Evolutionary conservation across 208 protist genomes (phyloP).

Genomic region (Leishmania tropica): DNA sequence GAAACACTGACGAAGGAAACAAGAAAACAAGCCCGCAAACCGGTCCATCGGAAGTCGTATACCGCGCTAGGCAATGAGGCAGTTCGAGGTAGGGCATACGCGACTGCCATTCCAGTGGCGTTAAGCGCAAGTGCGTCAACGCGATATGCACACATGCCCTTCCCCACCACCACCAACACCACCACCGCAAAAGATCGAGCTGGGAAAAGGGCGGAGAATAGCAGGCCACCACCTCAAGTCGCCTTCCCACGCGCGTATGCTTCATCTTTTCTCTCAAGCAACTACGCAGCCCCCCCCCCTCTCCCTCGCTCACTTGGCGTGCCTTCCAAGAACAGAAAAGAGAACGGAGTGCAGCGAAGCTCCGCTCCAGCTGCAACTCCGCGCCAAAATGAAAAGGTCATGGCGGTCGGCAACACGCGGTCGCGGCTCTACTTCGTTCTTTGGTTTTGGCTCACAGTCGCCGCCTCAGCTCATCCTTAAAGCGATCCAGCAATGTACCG

Average conservation of each 20-base stretch:
- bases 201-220: background rate
- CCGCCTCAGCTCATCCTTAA: constrained; percentile 66
- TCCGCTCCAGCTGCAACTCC: background rate
- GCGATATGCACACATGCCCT: background rate
- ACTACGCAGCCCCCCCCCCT: background rate
- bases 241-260: background rate
- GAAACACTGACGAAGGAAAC: background rate
- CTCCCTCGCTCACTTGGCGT: background rate
- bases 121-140: background rate
- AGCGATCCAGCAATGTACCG: constrained; percentile 46
- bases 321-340: background rate
- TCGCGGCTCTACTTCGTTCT: background rate
- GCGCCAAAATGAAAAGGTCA: background rate
- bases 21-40: background rate
- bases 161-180: background rate
- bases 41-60: background rate
- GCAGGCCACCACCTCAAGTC: background rate
- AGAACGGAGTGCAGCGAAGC: background rate
- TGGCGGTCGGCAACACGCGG: background rate
- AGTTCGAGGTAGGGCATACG: background rate
- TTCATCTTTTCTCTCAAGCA: background rate
- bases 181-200: background rate
- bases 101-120: background rate
- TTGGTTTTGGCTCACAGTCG: constrained; percentile 31
- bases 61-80: background rate